These are phyloP conservation scores for Cyclocybe aegerita DNA, from an alignment of 768 basidiomycete genomes.

Conservation along the genomic window DNA sequence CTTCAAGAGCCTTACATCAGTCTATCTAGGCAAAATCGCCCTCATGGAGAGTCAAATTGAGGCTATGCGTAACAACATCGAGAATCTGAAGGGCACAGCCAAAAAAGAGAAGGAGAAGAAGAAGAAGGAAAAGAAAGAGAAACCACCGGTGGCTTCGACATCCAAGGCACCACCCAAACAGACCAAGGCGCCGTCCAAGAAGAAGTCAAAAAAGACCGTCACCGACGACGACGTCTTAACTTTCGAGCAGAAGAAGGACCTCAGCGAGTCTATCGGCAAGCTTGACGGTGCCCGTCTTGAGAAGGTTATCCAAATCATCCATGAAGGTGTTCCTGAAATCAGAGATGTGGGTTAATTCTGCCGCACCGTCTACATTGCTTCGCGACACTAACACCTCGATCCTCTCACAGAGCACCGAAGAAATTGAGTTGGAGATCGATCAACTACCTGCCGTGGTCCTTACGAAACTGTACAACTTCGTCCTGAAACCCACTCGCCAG, in stretches of 20 bases:
- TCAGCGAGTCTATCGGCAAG: slow-evolving; percentile 89
- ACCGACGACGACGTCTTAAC: slow-evolving; percentile 82
- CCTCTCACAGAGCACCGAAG: slow-evolving; percentile 77
- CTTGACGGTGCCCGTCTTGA: slow-evolving; percentile 84
- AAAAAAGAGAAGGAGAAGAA: slow-evolving; percentile 65
- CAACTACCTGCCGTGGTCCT: slow-evolving; percentile 82
- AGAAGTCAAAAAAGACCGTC: slow-evolving; percentile 65
- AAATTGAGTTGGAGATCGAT: slow-evolving; percentile 99
- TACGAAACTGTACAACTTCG: slow-evolving; percentile 94
- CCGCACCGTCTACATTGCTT: slow-evolving; percentile 10
- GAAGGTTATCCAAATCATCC: slow-evolving; percentile 92
- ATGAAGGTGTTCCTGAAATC: slow-evolving; percentile 90
- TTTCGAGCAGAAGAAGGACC: slow-evolving; percentile 97
- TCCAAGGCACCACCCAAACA: slow-evolving; percentile 60
- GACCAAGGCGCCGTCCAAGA: slow-evolving; percentile 50
- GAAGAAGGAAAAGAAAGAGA: slow-evolving; percentile 65
- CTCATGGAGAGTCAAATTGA: slow-evolving; percentile 82
- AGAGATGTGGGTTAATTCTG: slow-evolving; percentile 67
- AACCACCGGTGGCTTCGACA: slow-evolving; percentile 56
- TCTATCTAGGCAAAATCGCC: slow-evolving; percentile 57
- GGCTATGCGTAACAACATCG: slow-evolving; percentile 69
- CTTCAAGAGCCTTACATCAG: slow-evolving; percentile 8
- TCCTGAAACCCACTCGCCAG: slow-evolving; percentile 75
- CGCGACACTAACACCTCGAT: slow-evolving; percentile 6
- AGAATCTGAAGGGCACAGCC: slow-evolving; percentile 50